Conservation (phyloP, 768 basidiomycete species). For the Lepiota brunneoincarnata region DNA sequence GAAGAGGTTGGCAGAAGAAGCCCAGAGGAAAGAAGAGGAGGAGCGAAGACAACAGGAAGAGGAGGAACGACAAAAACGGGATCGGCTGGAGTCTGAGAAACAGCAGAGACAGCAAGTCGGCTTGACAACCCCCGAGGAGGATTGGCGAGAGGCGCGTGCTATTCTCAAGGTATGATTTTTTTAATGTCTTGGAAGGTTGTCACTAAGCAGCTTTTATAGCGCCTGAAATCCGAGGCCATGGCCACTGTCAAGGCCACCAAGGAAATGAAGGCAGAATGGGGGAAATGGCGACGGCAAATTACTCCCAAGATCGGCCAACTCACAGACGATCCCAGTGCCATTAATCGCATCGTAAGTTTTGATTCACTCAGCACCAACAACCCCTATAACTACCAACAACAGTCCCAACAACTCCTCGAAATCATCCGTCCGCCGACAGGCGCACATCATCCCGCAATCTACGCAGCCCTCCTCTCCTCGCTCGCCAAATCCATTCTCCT, state of each 20-base stretch:
- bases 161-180: conserved; percentile 45
- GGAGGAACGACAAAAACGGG: conserved; percentile 30
- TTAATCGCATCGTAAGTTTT: conserved; percentile 59
- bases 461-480: conserved; percentile 80
- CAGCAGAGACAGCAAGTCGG: conserved; percentile 37
- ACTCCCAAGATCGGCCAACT: conserved; percentile 87
- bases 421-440: conserved; percentile 29
- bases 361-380: background rate
- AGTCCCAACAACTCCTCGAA: conserved; percentile 39
- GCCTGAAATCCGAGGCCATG: conserved; percentile 64
- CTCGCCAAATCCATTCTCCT: conserved; percentile 84
- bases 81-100: conserved; percentile 26
- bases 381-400: background rate
- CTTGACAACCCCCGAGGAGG: conserved; percentile 53
- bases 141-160: conserved; percentile 60
- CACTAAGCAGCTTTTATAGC: conserved; percentile 28
- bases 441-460: conserved; percentile 42
- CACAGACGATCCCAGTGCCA: conserved; percentile 64
- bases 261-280: conserved; percentile 58
- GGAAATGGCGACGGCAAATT: conserved; percentile 68
- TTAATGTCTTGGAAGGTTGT: background rate
- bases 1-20: conserved; percentile 34
- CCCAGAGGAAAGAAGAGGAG: conserved; percentile 29
- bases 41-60: conserved; percentile 35
- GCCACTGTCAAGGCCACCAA: conserved; percentile 59